A percentile compares a stretch with the other conserved stretches of the same genome.
Evolutionary conservation across 495 filamentous ascomycete genomes (phyloP).

Genomic region (Neurospora hispaniola): DNA sequence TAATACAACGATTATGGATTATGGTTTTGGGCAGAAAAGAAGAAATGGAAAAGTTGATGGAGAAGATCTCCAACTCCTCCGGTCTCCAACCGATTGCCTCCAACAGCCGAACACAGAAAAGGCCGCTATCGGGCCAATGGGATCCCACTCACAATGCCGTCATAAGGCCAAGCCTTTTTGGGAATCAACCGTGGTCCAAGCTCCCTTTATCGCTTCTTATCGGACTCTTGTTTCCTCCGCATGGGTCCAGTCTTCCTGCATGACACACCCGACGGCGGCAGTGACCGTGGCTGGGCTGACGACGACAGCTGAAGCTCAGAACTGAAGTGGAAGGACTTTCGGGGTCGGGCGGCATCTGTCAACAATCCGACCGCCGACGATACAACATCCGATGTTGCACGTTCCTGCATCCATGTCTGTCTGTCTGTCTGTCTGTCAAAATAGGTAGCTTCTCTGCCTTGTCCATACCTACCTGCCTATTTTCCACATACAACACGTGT

Average conservation of each 20-base stretch:
- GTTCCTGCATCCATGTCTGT: neutral
- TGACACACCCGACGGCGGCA: too few species aligned
- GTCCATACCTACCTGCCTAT: neutral
- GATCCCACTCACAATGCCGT: neutral
- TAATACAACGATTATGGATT: too few species aligned
- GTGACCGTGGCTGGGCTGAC: neutral
- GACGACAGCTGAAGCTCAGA: neutral
- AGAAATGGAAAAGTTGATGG: neutral
- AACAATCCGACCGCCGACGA: neutral
- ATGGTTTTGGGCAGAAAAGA: neutral
- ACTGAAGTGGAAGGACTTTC: neutral
- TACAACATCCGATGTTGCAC: neutral
- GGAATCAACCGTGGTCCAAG: neutral
- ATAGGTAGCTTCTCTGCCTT: neutral
- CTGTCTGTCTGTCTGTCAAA: neutral
- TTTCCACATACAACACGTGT: neutral
- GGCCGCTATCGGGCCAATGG: neutral
- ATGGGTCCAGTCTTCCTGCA: neutral
- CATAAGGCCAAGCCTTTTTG: neutral
- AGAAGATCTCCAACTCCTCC: neutral
- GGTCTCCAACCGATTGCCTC: neutral
- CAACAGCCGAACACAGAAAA: neutral
- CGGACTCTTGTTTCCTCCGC: neutral
- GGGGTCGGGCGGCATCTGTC: neutral
- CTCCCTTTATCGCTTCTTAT: neutral